Evolutionary conservation across 768 basidiomycete genomes (phyloP).

Genomic region (Trametes maxima): DNA sequence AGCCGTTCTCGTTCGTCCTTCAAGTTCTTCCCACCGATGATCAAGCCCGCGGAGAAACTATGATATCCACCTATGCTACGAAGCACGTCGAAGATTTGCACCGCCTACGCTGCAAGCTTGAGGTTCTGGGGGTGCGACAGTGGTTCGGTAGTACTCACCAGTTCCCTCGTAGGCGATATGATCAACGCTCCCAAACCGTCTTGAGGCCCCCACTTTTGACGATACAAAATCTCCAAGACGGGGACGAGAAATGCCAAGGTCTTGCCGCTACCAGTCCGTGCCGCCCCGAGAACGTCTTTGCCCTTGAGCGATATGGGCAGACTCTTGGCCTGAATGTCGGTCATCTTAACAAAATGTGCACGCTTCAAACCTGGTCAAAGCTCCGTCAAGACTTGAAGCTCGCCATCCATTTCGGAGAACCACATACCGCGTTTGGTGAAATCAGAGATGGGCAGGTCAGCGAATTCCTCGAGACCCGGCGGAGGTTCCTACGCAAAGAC

Average conservation of each 20-base stretch:
- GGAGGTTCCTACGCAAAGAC: slow-evolving; percentile 47
- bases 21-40: slow-evolving; percentile 95
- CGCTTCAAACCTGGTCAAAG: slow-evolving; percentile 72
- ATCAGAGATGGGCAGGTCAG: slow-evolving; percentile 78
- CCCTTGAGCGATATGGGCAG: slow-evolving; percentile 63
- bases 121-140: background rate
- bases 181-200: slow-evolving; percentile 86
- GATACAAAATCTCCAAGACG: slow-evolving; percentile 62
- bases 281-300: slow-evolving; percentile 68
- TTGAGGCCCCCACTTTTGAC: slow-evolving; percentile 69
- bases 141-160: slow-evolving; percentile 53
- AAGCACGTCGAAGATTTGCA: slow-evolving; percentile 97
- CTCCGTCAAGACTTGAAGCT: background rate
- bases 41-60: slow-evolving; percentile 88
- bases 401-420: background rate
- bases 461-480: slow-evolving; percentile 57
- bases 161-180: slow-evolving; percentile 91
- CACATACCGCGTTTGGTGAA: slow-evolving; percentile 68
- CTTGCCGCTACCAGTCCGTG: slow-evolving; percentile 73
- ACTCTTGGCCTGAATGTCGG: slow-evolving; percentile 70
- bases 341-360: slow-evolving; percentile 84
- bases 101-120: slow-evolving; percentile 56
- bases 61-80: slow-evolving; percentile 93
- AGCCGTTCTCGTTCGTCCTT: slow-evolving; percentile 91
- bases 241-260: slow-evolving; percentile 75